Percentiles rank a stretch among this genome's conserved stretches.
Conservation (phyloP, 2,329 filamentous ascomycete genomes). For the Ophiostoma montium region DNA sequence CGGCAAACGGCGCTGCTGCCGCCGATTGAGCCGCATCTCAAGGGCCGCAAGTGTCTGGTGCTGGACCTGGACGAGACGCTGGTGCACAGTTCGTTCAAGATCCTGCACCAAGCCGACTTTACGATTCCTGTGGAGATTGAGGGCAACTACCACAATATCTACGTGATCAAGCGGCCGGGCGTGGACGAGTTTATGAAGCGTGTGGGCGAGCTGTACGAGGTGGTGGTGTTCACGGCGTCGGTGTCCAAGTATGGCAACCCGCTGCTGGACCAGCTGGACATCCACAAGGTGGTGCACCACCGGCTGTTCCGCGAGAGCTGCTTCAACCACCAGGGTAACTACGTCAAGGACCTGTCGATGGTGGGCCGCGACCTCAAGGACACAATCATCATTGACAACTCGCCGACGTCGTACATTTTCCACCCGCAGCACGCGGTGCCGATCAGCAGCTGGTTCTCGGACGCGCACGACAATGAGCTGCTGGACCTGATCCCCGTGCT, state of each 20-base stretch:
- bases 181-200: constrained; percentile 99
- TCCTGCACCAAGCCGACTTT: constrained; percentile 94
- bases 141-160: constrained; percentile 97
- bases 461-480: constrained; percentile 97
- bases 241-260: constrained; percentile 99
- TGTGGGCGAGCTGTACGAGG: constrained; percentile 93
- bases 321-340: constrained; percentile 98
- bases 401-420: constrained; percentile 98
- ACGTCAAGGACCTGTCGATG: constrained; percentile 97
- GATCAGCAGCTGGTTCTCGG: constrained; percentile 99
- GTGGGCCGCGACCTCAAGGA: constrained; percentile 90
- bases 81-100: constrained; percentile 99
- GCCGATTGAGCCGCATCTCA: constrained; percentile 64
- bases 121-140: constrained; percentile 98
- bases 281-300: constrained; percentile 93
- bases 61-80: constrained; percentile 92
- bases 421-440: constrained; percentile 97
- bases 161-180: constrained; percentile 97
- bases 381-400: constrained; percentile 99
- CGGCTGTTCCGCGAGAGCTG: constrained; percentile 94
- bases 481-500: constrained; percentile 95
- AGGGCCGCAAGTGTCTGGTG: constrained; percentile 85
- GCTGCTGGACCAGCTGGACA: constrained; percentile 88
- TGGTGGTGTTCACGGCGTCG: constrained; percentile 96
- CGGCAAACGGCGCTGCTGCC: constrained; percentile 62